phyloP scores from a whole-genome alignment of 2,329 filamentous ascomycete genomes.

The Colletotrichum tropicale region DNA sequence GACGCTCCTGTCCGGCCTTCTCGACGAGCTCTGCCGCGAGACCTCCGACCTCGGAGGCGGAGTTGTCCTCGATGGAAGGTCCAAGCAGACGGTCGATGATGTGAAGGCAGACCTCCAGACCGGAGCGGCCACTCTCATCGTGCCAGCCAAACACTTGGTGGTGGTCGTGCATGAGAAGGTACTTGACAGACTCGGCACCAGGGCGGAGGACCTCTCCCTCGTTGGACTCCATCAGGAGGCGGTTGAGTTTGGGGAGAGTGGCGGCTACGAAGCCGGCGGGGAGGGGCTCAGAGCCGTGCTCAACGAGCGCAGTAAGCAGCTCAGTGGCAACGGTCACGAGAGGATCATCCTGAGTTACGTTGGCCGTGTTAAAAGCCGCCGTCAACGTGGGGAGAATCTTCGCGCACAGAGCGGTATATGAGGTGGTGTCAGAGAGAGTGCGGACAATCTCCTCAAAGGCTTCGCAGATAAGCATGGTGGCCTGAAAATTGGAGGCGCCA shows the following conservation, averaged over 20 bases:
- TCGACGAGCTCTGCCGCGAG: slow-evolving; percentile 94
- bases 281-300: slow-evolving; percentile 84
- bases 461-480: slow-evolving; percentile 86
- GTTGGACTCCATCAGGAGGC: slow-evolving; percentile 79
- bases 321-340: slow-evolving; percentile 82
- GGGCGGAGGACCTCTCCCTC: slow-evolving; percentile 90
- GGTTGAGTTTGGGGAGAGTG: slow-evolving; percentile 85
- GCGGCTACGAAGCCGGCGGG: slow-evolving; percentile 85
- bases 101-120: slow-evolving; percentile 85
- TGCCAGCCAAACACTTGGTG: slow-evolving; percentile 89
- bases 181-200: slow-evolving; percentile 84
- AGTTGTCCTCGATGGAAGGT: slow-evolving; percentile 85
- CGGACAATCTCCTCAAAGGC: slow-evolving; percentile 88
- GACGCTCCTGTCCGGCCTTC: slow-evolving; percentile 87
- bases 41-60: slow-evolving; percentile 93
- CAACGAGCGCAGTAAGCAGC: slow-evolving; percentile 78
- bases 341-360: slow-evolving; percentile 82
- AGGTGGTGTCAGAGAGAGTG: slow-evolving; percentile 67
- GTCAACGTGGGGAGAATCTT: slow-evolving; percentile 89
- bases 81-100: slow-evolving; percentile 92
- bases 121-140: slow-evolving; percentile 79
- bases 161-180: slow-evolving; percentile 88
- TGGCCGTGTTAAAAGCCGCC: slow-evolving; percentile 87
- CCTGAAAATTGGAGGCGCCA: slow-evolving; percentile 88
- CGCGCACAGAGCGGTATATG: slow-evolving; percentile 79